Base-by-base conservation (phyloP, 2,329 filamentous ascomycete genomes). In the Talaromyces verruculosus region DNA sequence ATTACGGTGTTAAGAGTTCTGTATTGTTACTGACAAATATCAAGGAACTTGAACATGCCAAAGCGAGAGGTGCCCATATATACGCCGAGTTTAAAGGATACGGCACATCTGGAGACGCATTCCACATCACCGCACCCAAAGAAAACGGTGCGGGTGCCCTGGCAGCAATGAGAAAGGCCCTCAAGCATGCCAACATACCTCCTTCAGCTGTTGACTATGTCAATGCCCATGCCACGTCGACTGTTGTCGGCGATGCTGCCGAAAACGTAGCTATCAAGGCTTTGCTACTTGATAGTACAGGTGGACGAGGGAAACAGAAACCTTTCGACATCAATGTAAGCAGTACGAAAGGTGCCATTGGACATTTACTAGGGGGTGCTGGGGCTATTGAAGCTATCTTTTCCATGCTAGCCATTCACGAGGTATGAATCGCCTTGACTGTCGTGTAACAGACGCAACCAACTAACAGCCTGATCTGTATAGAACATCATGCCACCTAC, bases 161-260 rank as follows among this genome's bases (percentile, higher is more conserved):
- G 35, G 82, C 91, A 57, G 91, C 94, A 3, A 99, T 99, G 95
- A 90, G 86, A 75, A 87, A 87, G 69, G 93, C 94, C 0, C 79
- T 99, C 67, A 88, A 84, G 71, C 87, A 91, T 73, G 92, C 93
- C 0, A 79, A 84, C 0, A 74, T 96, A 43, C 83, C 83, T 61
- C 93, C 95, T 0, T 79, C 79, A 0, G 80, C 88, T 47, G 88
- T 99, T 4, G 91, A 93, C 76, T 99, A 99, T 76, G 86, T 99
- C 74, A 99, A 98, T 73, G 95, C 95, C 1, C 95, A 99, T 75
- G 95, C 94, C 0, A 99, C 95, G 1, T 91, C 91, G 25, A 99
- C 94, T 0, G 78, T 84, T 6, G 84, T 98, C 2, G 95, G 95
- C 0, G 95, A 99, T 79, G 85, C 87, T 25, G 94, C 95, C 1